Evolutionary conservation across 1,284 basidiomycete species (phyloP), one percentile per base, ranked within the genome.

Genomic region (Omphalotus olearius): DNA sequence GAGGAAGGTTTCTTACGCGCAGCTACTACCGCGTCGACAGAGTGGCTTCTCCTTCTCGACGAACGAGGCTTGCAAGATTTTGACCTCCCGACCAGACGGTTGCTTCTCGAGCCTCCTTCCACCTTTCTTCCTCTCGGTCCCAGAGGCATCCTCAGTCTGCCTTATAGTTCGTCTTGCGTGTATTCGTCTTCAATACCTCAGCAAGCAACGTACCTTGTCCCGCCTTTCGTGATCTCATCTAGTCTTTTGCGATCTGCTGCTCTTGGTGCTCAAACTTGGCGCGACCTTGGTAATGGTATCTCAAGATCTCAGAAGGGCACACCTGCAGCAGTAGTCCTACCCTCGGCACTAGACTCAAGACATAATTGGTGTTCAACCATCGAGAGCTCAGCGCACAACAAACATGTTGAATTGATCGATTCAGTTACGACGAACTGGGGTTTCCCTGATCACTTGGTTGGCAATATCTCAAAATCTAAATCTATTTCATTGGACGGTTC

Each of bases 31-130:
- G 63, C 71, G 7, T 65, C 70, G 6, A 73, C 77, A 1, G 69
- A 74, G 16, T 78, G 76, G 72, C 60, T 79, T 6, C 69, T 86
- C 17, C 48, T 85, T 10, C 64, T 85, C 41, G 76, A 79, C 41
- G 68, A 74, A 39, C 53, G 63, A 35, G 78, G 71, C 3, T 56
- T 83, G 6, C 16, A 57, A 2, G 48, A 59, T 5, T 41, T 74
- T 17, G 62, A 64, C 46, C 53, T 59, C 16, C 57, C 59, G 4
- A 67, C 68, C 9, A 66, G 64, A 52, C 51, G 65, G 2, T 59
- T 64, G 46, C 68, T 82, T 25, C 53, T 76, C 4, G 64, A 64
- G 25, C 68, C 72, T 2, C 65, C 66, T n/a, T 58, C 62, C 3
- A 39, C 65, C 1, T 55, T 63, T 28, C 42, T 76, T 9, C 76